A percentile compares a stretch with the other conserved stretches of the same genome.
These are phyloP conservation scores for Aureobasidium sp. DNA, from an alignment of 2,329 filamentous ascomycete genomes.

Conservation along the genomic window DNA sequence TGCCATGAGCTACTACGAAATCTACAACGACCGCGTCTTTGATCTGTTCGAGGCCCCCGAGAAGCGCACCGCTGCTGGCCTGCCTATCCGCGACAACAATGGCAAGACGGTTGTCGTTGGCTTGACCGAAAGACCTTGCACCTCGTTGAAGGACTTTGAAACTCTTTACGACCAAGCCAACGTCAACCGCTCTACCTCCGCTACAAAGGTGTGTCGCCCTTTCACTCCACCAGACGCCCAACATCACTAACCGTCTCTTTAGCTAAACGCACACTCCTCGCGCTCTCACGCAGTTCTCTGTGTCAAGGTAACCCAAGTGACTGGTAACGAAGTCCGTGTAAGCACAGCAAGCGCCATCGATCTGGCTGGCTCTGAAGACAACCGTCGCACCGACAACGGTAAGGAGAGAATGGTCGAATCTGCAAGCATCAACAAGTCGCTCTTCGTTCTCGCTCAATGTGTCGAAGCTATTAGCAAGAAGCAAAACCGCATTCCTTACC, in stretches of 20 bases:
- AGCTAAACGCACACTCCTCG: constrained; percentile 83
- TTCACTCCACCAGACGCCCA: too few species aligned
- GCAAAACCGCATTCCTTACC: constrained; percentile 73
- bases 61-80: constrained; percentile 71
- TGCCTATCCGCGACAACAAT: constrained; percentile 77
- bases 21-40: constrained; percentile 93
- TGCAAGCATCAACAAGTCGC: constrained; percentile 92
- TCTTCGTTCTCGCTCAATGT: constrained; percentile 90
- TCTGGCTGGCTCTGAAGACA: constrained; percentile 91
- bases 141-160: constrained; percentile 84
- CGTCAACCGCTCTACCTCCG: constrained; percentile 78
- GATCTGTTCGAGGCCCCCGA: constrained; percentile 84
- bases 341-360: constrained; percentile 92
- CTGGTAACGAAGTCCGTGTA: constrained; percentile 58
- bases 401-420: constrained; percentile 91
- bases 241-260: neutral
- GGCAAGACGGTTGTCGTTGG: constrained; percentile 84
- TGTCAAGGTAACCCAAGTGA: constrained; percentile 77
- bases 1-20: constrained; percentile 85
- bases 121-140: constrained; percentile 73
- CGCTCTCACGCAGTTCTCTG: constrained; percentile 85
- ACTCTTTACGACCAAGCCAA: constrained; percentile 85
- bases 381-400: constrained; percentile 85
- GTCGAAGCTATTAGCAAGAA: constrained; percentile 86
- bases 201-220: constrained; percentile 58